Evolutionary conservation across 176 grass and related monocot species (phyloP), one percentile per base, ranked within the genome.

Genomic region (Guadua angustifolia): DNA sequence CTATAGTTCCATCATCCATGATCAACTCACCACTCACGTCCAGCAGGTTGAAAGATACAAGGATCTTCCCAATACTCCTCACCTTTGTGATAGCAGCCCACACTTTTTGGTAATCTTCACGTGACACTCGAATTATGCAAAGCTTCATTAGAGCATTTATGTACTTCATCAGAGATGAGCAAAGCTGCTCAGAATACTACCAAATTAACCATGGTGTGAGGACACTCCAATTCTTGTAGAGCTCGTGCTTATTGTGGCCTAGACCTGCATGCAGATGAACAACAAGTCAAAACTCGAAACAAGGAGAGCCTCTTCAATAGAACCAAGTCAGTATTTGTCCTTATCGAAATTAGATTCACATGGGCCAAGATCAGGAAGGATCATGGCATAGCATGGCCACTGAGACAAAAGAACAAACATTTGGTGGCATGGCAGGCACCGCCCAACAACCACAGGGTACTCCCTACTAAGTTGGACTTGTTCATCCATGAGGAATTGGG

Each of bases 31-130:
- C 95, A 67, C 94, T 92, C 81, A 91, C 51, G n/a, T 94, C 90
- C 25, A 92, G 73, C 74, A 94, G 80, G 81, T 92, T 94, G 86
- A 97, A 92, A 2, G 86, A 79, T 64, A 92, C 81, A 6, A 88
- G 81, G 5, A 77, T 89, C 60, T 83, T 97, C 46, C 85, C 89
- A 79, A 92, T 97, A 75, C 50, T 87, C 32, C 77, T 86, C 9
- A 92, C 76, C 92, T 94, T 85, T 50, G 88, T 94, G 33, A 90
- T 87, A 85, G 92, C 88, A 68, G 90, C 77, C 88, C 90, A 97
- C 11, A 89, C 79, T 77, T 92, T 94, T 78, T 89, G 90, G 39
- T 92, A 83, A 86, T 92, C 92, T 63, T 90, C 90, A n/a, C 83
- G 88, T 33, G 92, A 92, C 32, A 72, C 64, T 56, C 92, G 72